phyloP scores from a whole-genome alignment of 179 eudicot genomes.

The Silene noctiflora region DNA sequence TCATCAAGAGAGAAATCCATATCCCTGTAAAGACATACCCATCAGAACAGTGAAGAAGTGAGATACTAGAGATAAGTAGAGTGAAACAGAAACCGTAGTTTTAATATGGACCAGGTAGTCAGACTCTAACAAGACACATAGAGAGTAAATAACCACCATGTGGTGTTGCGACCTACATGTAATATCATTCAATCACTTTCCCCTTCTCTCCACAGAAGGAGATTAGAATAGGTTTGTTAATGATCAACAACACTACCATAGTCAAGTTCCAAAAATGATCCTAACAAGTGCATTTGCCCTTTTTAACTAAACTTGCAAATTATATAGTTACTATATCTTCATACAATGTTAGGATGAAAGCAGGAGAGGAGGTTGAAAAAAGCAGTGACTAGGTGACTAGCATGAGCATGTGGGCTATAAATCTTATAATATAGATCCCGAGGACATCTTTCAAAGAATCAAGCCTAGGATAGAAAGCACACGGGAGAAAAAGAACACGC shows the following conservation, averaged over 20 bases:
- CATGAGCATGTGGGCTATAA: no score
- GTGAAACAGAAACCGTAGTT: background rate
- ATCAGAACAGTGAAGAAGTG: conserved; percentile 8
- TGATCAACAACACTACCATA: background rate
- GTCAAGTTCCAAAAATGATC: background rate
- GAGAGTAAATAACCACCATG: background rate
- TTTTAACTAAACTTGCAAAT: background rate
- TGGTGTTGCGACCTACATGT: background rate
- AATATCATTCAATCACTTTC: background rate
- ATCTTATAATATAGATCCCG: no score
- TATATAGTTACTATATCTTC: background rate
- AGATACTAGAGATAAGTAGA: background rate
- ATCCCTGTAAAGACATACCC: conserved; percentile 48
- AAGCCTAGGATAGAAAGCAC: background rate
- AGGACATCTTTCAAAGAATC: background rate
- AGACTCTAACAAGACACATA: background rate
- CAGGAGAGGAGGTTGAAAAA: background rate
- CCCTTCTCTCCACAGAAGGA: background rate
- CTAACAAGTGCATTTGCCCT: background rate
- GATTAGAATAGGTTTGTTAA: background rate
- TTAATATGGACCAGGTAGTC: background rate
- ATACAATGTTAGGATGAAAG: background rate
- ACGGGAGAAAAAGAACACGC: conserved; percentile 2
- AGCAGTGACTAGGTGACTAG: background rate
- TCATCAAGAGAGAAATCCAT: conserved; percentile 73